A percentile compares a stretch with the other conserved stretches of the same genome.
Conservation (phyloP, 768 basidiomycete genomes). For the Kwoniella sp. region DNA sequence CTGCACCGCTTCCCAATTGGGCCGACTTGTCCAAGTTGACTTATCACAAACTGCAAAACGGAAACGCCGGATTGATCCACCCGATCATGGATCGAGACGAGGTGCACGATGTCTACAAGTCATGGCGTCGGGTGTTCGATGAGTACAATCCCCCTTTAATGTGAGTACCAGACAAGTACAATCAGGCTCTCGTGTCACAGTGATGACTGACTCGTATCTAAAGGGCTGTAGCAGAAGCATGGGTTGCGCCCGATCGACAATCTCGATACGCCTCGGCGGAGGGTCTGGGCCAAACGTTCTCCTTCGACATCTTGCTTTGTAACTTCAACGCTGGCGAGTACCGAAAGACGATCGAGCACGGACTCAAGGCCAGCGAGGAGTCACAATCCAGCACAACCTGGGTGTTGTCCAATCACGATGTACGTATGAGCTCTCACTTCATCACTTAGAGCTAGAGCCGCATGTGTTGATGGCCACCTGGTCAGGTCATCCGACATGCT, state of each 20-base stretch:
- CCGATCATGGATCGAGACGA: slow-evolving; percentile 43
- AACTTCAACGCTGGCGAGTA: slow-evolving; percentile 35
- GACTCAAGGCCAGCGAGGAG: slow-evolving; percentile 18
- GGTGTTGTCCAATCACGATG: slow-evolving; percentile 39
- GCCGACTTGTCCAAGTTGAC: slow-evolving; percentile 27
- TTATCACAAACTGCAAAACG: slow-evolving; percentile 27
- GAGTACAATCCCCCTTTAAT: slow-evolving; percentile 47
- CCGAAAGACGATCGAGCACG: slow-evolving; percentile 27
- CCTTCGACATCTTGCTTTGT: slow-evolving; percentile 45
- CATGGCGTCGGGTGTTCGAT: slow-evolving; percentile 47
- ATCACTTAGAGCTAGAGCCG: too few species aligned
- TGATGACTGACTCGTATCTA: background rate
- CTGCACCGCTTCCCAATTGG: slow-evolving; percentile 25
- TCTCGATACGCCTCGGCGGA: slow-evolving; percentile 39
- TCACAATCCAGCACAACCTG: slow-evolving; percentile 40
- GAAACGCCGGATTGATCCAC: slow-evolving; percentile 25
- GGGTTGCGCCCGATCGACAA: slow-evolving; percentile 43
- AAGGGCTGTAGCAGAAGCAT: slow-evolving; percentile 48
- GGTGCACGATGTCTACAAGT: slow-evolving; percentile 40
- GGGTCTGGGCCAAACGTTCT: slow-evolving; percentile 47
- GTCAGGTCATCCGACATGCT: slow-evolving; percentile 41
- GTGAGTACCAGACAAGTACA: slow-evolving; percentile 40
- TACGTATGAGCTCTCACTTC: too few species aligned
- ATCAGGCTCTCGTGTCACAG: too few species aligned
- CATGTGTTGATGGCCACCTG: too few species aligned